Conservation (phyloP, 2,329 filamentous ascomycete genomes). For the Trichoderma sp. region DNA sequence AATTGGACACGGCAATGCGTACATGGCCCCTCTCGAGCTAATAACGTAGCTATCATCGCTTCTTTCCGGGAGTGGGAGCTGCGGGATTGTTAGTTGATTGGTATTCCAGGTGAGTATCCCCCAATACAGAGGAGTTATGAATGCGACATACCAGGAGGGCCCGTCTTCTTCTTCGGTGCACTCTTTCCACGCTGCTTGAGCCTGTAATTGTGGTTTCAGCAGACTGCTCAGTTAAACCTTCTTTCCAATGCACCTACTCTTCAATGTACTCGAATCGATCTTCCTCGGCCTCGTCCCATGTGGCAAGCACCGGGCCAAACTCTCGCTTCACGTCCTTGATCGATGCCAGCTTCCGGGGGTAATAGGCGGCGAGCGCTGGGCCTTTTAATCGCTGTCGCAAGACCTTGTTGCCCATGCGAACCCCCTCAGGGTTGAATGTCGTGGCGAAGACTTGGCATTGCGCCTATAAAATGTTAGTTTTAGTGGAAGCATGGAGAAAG, state of each 20-base stretch:
- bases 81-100: slow-evolving; percentile 3
- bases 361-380: slow-evolving; percentile 83
- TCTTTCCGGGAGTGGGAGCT: slow-evolving; percentile 40
- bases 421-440: slow-evolving; percentile 82
- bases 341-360: slow-evolving; percentile 74
- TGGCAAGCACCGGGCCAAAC: slow-evolving; percentile 68
- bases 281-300: slow-evolving; percentile 76
- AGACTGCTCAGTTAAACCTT: slow-evolving; percentile 9
- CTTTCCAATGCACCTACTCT: slow-evolving; percentile 51
- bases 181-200: slow-evolving; percentile 82
- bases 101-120: not conserved
- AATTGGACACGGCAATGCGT: not conserved
- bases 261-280: slow-evolving; percentile 77
- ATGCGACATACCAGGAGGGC: slow-evolving; percentile 43
- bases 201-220: slow-evolving; percentile 50
- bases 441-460: slow-evolving; percentile 92
- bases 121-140: not conserved
- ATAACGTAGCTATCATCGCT: slow-evolving; percentile 35
- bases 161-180: slow-evolving; percentile 85
- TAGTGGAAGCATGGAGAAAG: slow-evolving; percentile 30
- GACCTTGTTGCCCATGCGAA: slow-evolving; percentile 88
- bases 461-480: slow-evolving; percentile 57
- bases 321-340: slow-evolving; percentile 73
- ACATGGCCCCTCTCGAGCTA: not conserved
- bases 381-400: slow-evolving; percentile 85